A percentile compares a stretch with the other conserved stretches of the same genome.
These are phyloP conservation scores for Globisporangium takayamanum DNA, from an alignment of 352 stramenopile species.

Conservation along the genomic window DNA sequence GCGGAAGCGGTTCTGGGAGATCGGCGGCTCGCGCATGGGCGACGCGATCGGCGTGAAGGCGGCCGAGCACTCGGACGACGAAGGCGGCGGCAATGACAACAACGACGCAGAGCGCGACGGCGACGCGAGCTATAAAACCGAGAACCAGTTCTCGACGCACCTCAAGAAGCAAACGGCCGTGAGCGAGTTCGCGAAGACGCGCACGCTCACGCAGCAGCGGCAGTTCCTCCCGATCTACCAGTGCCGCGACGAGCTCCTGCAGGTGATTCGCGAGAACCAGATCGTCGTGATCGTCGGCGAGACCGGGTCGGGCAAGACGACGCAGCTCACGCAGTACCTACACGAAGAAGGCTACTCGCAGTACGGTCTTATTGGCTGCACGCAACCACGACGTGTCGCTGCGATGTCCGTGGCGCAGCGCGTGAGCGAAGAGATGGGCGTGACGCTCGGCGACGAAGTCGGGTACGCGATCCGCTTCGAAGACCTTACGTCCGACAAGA, in stretches of 20 bases:
- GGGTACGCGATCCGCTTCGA: conserved; percentile 94
- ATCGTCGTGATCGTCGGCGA: conserved; percentile 98
- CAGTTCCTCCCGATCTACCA: conserved; percentile 95
- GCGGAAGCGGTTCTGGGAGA: conserved; percentile 98
- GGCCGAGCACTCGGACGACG: conserved; percentile 42
- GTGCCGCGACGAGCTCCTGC: conserved; percentile 94
- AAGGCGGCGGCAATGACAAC: conserved; percentile 43
- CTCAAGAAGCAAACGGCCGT: conserved; percentile 89
- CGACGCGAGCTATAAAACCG: conserved; percentile 92
- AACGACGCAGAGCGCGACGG: conserved; percentile 29
- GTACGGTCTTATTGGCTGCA: conserved; percentile 94
- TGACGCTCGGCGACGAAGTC: conserved; percentile 88
- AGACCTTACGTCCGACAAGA: conserved; percentile 92
- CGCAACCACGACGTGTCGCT: conserved; percentile 96
- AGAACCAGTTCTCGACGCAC: conserved; percentile 92
- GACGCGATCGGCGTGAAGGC: conserved; percentile 91
- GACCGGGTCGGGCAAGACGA: conserved; percentile 97
- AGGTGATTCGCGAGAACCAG: conserved; percentile 97
- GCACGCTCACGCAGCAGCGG: conserved; percentile 94
- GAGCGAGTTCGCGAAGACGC: conserved; percentile 95
- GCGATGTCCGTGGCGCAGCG: conserved; percentile 98
- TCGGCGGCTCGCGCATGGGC: conserved; percentile 96
- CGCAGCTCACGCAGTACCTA: conserved; percentile 95
- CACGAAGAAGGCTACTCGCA: conserved; percentile 88
- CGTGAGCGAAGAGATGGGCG: conserved; percentile 97